Conservation (phyloP, 768 basidiomycete species). For the Mycena belliarum region DNA sequence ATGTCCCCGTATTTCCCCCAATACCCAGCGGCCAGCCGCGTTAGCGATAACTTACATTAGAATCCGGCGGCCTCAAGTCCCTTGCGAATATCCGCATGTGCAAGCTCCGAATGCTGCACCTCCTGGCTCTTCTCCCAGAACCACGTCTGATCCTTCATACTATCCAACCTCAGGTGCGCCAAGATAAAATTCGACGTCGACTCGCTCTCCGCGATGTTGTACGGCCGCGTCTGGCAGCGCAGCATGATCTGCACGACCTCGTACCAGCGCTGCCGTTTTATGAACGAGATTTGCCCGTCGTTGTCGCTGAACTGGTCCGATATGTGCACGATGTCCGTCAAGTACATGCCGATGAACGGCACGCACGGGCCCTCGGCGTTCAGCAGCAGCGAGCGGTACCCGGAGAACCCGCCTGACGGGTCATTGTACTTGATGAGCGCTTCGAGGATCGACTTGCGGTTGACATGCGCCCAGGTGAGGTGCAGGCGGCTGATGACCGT, state of each 20-base stretch:
- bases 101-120: constrained; percentile 56
- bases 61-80: constrained; percentile 73
- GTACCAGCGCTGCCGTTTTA: constrained; percentile 57
- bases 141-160: constrained; percentile 46
- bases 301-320: constrained; percentile 51
- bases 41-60: constrained; percentile 30
- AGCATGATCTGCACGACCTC: constrained; percentile 58
- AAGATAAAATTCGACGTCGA: constrained; percentile 49
- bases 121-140: constrained; percentile 64
- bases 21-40: not conserved
- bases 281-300: constrained; percentile 46
- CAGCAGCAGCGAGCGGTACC: constrained; percentile 51
- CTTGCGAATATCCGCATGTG: constrained; percentile 64
- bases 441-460: constrained; percentile 51
- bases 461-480: constrained; percentile 68
- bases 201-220: constrained; percentile 49
- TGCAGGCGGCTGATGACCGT: constrained; percentile 56
- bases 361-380: constrained; percentile 60
- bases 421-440: constrained; percentile 57
- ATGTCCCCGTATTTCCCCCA: not conserved
- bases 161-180: constrained; percentile 42
- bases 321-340: constrained; percentile 60
- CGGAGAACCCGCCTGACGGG: constrained; percentile 57
- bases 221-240: constrained; percentile 54
- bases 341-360: constrained; percentile 66